phyloP scores from a whole-genome alignment of 805 yeast genomes.

The Wickerhamiella spandovensis region DNA sequence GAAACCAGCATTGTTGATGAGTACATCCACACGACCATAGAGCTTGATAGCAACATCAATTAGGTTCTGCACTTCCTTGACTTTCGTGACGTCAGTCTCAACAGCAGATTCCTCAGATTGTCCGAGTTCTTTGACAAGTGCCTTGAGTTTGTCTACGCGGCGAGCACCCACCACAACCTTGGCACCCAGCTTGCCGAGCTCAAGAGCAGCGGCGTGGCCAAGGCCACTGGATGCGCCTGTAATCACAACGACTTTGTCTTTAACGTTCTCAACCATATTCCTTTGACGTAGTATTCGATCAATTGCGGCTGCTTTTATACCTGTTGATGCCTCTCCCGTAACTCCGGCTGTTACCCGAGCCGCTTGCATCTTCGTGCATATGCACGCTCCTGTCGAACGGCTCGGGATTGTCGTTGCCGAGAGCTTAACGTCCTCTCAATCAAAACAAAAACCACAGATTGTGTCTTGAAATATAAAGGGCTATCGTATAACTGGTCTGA shows the following conservation, averaged over 20 bases:
- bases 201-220: conserved; percentile 82
- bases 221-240: conserved; percentile 98
- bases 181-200: conserved; percentile 59
- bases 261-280: neutral
- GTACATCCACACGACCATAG: conserved; percentile 41
- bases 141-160: conserved; percentile 45
- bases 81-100: conserved; percentile 40
- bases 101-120: conserved; percentile 33
- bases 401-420: no score
- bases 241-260: conserved; percentile 57
- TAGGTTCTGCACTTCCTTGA: conserved; percentile 37
- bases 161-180: conserved; percentile 63
- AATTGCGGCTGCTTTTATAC: neutral
- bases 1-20: conserved; percentile 46
- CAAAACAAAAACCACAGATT: no score
- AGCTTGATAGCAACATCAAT: conserved; percentile 36
- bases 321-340: no score
- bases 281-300: no score
- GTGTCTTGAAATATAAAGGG: no score
- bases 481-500: no score
- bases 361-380: no score
- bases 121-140: conserved; percentile 33
- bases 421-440: no score
- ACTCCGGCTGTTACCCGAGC: no score
- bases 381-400: no score